phyloP scores from a whole-genome alignment of 352 stramenopile genomes.

The Globisporangium lucens region DNA sequence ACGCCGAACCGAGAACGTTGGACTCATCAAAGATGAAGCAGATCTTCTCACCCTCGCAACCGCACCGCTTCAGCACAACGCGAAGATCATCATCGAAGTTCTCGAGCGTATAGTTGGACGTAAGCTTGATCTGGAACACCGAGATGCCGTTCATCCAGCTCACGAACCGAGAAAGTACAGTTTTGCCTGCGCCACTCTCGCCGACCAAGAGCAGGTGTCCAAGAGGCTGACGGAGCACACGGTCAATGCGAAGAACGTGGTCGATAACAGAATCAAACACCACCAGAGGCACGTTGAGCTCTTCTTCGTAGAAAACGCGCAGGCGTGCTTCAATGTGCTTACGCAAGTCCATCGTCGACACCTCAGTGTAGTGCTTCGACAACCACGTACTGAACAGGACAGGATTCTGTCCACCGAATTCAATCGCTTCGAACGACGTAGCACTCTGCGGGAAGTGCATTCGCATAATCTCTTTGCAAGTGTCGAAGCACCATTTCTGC shows the following conservation, averaged over 20 bases:
- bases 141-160: constrained; percentile 99
- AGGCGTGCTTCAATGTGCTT: constrained; percentile 96
- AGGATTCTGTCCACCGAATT: constrained; percentile 83
- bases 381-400: constrained; percentile 99
- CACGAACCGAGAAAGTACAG: constrained; percentile 98
- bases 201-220: constrained; percentile 98
- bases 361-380: constrained; percentile 95
- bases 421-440: constrained; percentile 64
- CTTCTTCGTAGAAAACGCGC: constrained; percentile 99
- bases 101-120: constrained; percentile 97
- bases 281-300: constrained; percentile 99
- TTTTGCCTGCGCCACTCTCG: constrained; percentile 99
- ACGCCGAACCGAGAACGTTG: constrained; percentile 97
- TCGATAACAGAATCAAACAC: constrained; percentile 99
- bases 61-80: constrained; percentile 95
- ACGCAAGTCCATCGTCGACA: constrained; percentile 91
- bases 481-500: constrained; percentile 94
- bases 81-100: constrained; percentile 99
- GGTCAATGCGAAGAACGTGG: constrained; percentile 98
- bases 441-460: constrained; percentile 83
- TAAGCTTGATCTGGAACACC: constrained; percentile 99
- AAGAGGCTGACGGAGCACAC: constrained; percentile 97
- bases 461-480: constrained; percentile 78
- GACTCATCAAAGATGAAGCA: constrained; percentile 99
- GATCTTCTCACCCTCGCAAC: constrained; percentile 98